These are phyloP conservation scores for Yamadazyma aaseri DNA, from an alignment of 1,139 yeast genomes.

Conservation along the genomic window DNA sequence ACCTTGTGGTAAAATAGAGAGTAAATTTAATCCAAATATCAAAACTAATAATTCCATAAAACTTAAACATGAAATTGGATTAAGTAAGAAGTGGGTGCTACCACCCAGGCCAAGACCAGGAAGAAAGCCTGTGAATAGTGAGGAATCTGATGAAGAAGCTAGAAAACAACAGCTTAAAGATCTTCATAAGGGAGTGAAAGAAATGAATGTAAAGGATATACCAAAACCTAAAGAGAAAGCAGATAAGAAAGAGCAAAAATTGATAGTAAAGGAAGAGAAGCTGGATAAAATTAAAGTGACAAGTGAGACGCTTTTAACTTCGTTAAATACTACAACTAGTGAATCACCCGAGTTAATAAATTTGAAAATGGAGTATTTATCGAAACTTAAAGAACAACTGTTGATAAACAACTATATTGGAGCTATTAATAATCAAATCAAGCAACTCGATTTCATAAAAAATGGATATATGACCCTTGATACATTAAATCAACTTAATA, in stretches of 20 bases:
- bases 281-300: not conserved
- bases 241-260: not conserved
- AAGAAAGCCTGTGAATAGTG: constrained; percentile 37
- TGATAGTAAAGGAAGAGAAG: not conserved
- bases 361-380: constrained; percentile 33
- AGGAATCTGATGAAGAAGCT: constrained; percentile 15
- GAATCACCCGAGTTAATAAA: constrained; percentile 22
- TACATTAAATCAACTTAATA: constrained; percentile 29
- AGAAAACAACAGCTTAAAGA: constrained; percentile 7
- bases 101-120: constrained; percentile 70
- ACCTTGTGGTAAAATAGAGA: constrained; percentile 14
- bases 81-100: constrained; percentile 58
- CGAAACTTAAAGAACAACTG: constrained; percentile 46
- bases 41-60: constrained; percentile 10
- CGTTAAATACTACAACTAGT: too few relatives aligned
- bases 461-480: constrained; percentile 48
- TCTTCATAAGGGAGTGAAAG: constrained; percentile 9
- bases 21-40: constrained; percentile 15
- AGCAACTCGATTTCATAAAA: constrained; percentile 45
- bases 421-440: constrained; percentile 43
- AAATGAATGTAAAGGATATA: constrained; percentile 8
- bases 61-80: constrained; percentile 10
- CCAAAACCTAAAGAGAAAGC: not conserved
- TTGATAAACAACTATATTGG: constrained; percentile 45
- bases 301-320: not conserved